Evolutionary conservation across 2,329 filamentous ascomycete species (phyloP), one percentile per base, ranked within the genome.

Genomic region (Calonectria henricotiae): DNA sequence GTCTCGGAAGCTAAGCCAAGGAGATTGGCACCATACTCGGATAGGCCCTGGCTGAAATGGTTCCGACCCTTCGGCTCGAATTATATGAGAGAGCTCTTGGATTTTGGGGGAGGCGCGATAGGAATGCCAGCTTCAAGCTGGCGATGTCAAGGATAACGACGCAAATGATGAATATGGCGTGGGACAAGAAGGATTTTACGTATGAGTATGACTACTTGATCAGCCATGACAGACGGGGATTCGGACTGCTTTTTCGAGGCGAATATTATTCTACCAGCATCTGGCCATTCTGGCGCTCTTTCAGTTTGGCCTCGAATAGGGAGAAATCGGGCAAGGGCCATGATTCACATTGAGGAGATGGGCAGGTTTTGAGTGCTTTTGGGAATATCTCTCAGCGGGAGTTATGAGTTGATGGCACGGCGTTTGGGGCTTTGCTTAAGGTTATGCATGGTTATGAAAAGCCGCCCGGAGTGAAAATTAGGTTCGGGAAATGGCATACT

Each of bases 361-460:
- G 27, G 46, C 20, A 30, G 27, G 11, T 30, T 30, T 44, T 35
- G 55, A n/a, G 46, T 37, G 44, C 20, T 61, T 69, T 43, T 58
- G 55, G 62, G 35, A 68, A 41, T 54, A 58, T 65, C 13, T 44
- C 37, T 43, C 41, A 51, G 37, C 54, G 30, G 49, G 62, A 55
- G 46, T 25, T 62, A 62, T 66, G 62, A 49, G n/a, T 65, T 69
- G 43, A 69, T 55, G 55, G 66, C 46, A 62, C 32, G 67, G 67
- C 67, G 67, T 66, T 69, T 54, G 63, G 55, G 67, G 23, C 51
- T 69, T 58, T 65, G 67, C 35, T 65, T 65, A 32, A 46, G 49
- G 55, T 68, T 62, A 55, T 66, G 67, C 55, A 60, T 69, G 43
- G 43, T 51, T 41, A 64, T 13, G 54, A 66, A 55, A 65, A 58